Evolutionary conservation across 805 yeast species (phyloP).

Genomic region (Pichia eremophila): DNA sequence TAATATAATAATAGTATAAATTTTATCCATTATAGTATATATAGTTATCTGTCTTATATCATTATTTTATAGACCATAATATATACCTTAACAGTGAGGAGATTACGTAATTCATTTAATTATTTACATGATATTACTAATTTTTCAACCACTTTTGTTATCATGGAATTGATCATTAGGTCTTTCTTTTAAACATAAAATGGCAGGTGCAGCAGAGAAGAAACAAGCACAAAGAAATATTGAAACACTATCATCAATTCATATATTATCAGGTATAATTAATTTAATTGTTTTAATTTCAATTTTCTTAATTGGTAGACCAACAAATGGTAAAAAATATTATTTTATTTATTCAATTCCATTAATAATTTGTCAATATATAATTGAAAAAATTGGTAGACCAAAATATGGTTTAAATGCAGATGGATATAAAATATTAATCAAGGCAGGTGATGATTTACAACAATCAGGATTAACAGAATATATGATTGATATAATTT

Average conservation of each 20-base stretch:
- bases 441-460: conserved; percentile 52
- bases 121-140: too few species aligned
- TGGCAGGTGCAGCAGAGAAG: conserved; percentile 33
- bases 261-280: conserved; percentile 28
- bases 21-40: too few species aligned
- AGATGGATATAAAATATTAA: conserved; percentile 33
- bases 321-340: conserved; percentile 36
- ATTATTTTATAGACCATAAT: too few species aligned
- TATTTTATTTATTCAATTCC: conserved; percentile 36
- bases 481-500: conserved; percentile 61
- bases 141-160: too few species aligned
- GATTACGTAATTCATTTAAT: too few species aligned
- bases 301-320: conserved; percentile 31
- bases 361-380: conserved; percentile 35
- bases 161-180: too few species aligned
- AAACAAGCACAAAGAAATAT: conserved; percentile 26
- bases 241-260: conserved; percentile 25
- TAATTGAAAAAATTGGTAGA: conserved; percentile 51
- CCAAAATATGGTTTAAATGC: conserved; percentile 35
- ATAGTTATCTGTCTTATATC: too few species aligned
- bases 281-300: conserved; percentile 32
- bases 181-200: conserved; percentile 1
- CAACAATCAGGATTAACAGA: conserved; percentile 58
- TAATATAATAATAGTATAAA: too few species aligned
- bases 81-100: too few species aligned